These are phyloP conservation scores for Hibiscus trionum DNA, from an alignment of 345 rosid species.

Conservation along the genomic window DNA sequence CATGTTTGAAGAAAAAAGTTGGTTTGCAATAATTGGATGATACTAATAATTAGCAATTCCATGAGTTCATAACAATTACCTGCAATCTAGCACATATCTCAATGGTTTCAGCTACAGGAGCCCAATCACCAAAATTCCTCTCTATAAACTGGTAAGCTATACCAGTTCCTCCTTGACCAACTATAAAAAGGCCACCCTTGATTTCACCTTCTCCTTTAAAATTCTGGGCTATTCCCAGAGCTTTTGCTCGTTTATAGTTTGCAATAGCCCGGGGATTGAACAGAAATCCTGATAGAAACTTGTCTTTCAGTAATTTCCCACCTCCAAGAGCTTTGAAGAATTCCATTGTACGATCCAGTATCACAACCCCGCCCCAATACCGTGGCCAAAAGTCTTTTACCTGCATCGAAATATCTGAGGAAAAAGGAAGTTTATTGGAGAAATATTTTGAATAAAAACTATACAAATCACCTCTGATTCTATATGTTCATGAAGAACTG, in stretches of 20 bases:
- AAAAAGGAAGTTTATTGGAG: slow-evolving; percentile 4
- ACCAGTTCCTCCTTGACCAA: slow-evolving; percentile 47
- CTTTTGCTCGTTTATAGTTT: slow-evolving; percentile 57
- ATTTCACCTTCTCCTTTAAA: slow-evolving; percentile 60
- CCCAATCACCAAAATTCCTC: slow-evolving; percentile 69
- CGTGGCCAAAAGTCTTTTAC: slow-evolving; percentile 65
- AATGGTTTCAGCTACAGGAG: slow-evolving; percentile 49
- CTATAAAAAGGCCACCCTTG: slow-evolving; percentile 54
- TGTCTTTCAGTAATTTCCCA: slow-evolving; percentile 51
- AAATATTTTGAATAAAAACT: slow-evolving; percentile 4
- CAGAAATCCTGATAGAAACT: slow-evolving; percentile 52
- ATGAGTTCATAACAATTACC: slow-evolving; percentile 23
- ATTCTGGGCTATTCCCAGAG: slow-evolving; percentile 38
- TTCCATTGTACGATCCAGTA: slow-evolving; percentile 40
- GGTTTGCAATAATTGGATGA: background rate
- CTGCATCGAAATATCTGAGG: slow-evolving; percentile 23
- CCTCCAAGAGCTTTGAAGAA: slow-evolving; percentile 67
- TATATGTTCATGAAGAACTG: slow-evolving; percentile 57
- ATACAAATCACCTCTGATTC: slow-evolving; percentile 48
- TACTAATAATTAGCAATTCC: background rate
- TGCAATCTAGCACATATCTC: slow-evolving; percentile 43
- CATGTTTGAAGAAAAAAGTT: slow-evolving; percentile 19
- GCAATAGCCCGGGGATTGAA: slow-evolving; percentile 59
- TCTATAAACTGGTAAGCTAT: slow-evolving; percentile 59
- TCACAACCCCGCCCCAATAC: slow-evolving; percentile 57